phyloP scores from a whole-genome alignment of 176 grass and related monocot genomes.

The Oryza nivara region DNA sequence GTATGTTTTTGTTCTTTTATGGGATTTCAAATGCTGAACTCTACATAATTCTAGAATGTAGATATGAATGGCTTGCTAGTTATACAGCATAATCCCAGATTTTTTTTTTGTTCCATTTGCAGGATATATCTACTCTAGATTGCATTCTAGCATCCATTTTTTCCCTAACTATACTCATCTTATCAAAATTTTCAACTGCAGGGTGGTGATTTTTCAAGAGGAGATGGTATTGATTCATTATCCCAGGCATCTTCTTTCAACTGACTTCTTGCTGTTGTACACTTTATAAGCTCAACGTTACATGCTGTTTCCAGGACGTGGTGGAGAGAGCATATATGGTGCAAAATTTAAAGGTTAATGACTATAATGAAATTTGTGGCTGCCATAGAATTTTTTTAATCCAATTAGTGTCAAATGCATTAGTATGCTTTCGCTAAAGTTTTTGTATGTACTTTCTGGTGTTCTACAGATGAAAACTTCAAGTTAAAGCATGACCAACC shows the following conservation, averaged over 20 bases:
- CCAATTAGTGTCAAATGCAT: background rate
- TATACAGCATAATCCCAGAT: background rate
- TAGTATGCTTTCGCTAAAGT: conserved; percentile 35
- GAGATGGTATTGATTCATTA: conserved; percentile 86
- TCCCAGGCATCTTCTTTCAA: conserved; percentile 83
- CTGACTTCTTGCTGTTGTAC: conserved; percentile 76
- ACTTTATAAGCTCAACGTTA: conserved; percentile 65
- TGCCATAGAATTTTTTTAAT: conserved; percentile 12
- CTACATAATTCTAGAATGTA: background rate
- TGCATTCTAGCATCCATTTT: background rate
- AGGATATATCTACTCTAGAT: background rate
- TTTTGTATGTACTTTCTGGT: conserved; percentile 24
- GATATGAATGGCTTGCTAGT: background rate
- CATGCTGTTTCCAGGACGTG: conserved; percentile 86
- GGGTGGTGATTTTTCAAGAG: conserved; percentile 84
- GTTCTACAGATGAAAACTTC: conserved; percentile 73
- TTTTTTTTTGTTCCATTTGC: conserved; percentile 20
- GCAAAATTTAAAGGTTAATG: conserved; percentile 73
- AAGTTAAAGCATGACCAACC: conserved; percentile 66
- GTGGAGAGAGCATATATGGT: conserved; percentile 89
- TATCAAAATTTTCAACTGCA: conserved; percentile 42
- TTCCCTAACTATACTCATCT: conserved; percentile 5
- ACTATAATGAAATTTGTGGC: conserved; percentile 14
- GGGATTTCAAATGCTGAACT: conserved; percentile 21
- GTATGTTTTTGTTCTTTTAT: background rate